Conservation (phyloP, 2,329 filamentous ascomycete genomes). For the Amauroascus verrucosus region DNA sequence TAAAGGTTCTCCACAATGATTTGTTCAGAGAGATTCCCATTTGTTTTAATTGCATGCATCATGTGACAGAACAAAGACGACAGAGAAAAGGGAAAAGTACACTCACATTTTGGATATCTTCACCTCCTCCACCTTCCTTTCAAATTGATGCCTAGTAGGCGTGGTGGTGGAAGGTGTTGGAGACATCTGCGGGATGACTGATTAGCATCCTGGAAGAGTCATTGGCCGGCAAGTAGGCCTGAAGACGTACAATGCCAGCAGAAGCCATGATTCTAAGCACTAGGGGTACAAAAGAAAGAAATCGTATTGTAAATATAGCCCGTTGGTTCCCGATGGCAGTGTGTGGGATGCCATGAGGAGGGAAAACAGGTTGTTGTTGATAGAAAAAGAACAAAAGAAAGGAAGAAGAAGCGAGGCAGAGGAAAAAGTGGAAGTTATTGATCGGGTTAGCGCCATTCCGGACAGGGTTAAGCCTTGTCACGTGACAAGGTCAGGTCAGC, state of each 20-base stretch:
- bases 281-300: not conserved
- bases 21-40: conserved; percentile 99
- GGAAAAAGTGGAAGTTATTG: not conserved
- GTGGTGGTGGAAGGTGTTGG: conserved; percentile 61
- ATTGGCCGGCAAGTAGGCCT: conserved; percentile 1
- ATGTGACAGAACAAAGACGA: conserved; percentile 43
- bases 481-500: not conserved
- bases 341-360: conserved; percentile 6
- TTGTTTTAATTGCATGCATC: conserved; percentile 70
- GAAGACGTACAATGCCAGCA: conserved; percentile 33
- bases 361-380: not conserved
- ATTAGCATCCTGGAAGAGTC: conserved; percentile 21
- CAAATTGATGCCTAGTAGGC: conserved; percentile 62
- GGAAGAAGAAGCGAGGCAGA: conserved; percentile 3
- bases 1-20: conserved; percentile 80
- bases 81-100: conserved; percentile 7
- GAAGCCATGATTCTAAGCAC: conserved; percentile 28
- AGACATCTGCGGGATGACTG: conserved; percentile 46
- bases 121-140: conserved; percentile 69
- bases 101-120: conserved; percentile 85
- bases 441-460: not conserved
- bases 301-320: not conserved
- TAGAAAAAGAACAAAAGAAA: conserved; percentile 1
- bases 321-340: not conserved
- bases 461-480: not conserved